Evolutionary conservation across 225 moss, liverwort and hornwort genomes (phyloP).

Genomic region (Climacium dendroides): DNA sequence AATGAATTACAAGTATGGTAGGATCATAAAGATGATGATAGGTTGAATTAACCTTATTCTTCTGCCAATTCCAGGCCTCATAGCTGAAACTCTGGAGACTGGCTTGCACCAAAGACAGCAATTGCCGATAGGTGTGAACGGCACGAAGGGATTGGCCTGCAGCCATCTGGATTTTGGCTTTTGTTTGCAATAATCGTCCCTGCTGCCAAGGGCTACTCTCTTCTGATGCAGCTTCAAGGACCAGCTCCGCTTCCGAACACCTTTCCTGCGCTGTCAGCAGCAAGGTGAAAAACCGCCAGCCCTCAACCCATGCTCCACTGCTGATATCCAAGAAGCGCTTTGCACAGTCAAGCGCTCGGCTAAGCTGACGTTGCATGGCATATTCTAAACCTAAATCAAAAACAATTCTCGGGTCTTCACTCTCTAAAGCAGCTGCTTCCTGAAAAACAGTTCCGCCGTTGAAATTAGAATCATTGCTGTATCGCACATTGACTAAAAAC

Average conservation of each 20-base stretch:
- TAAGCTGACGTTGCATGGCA: constrained; percentile 76
- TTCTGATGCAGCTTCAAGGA: constrained; percentile 82
- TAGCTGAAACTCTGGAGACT: constrained; percentile 64
- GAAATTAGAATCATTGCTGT: neutral
- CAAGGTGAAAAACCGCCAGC: constrained; percentile 81
- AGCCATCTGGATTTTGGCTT: constrained; percentile 79
- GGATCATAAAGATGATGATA: neutral
- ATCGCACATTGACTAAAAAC: neutral
- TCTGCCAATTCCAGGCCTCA: constrained; percentile 70
- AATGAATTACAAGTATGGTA: neutral
- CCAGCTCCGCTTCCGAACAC: constrained; percentile 72
- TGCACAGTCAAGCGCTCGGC: constrained; percentile 75
- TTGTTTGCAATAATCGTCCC: constrained; percentile 67
- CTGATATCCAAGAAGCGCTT: constrained; percentile 84
- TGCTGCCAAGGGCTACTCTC: constrained; percentile 93
- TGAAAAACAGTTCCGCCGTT: neutral
- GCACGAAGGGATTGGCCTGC: constrained; percentile 64
- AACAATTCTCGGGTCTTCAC: constrained; percentile 61
- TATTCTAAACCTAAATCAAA: constrained; percentile 91
- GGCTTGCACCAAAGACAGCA: constrained; percentile 76
- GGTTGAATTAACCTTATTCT: constrained; percentile 38
- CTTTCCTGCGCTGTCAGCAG: constrained; percentile 79
- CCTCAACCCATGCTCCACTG: constrained; percentile 79
- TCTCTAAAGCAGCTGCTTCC: constrained; percentile 71
- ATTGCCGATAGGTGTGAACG: constrained; percentile 69